phyloP scores from a whole-genome alignment of 169 alveolate genomes.

The Eimeria sp. region DNA sequence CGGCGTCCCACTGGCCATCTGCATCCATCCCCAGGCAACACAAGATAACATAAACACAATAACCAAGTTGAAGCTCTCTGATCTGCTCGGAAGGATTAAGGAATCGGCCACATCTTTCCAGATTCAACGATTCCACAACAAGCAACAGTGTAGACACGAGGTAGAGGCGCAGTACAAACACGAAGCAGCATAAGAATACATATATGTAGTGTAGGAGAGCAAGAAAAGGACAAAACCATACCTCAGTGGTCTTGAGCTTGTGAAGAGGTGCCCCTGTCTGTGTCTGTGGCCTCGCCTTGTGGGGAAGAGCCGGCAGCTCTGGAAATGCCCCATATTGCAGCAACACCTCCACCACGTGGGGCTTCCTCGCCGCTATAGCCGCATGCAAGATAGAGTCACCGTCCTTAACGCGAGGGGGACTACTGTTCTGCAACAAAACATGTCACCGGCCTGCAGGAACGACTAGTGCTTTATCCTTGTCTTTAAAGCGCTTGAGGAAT shows the following conservation, averaged over 20 bases:
- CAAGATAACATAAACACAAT: neutral
- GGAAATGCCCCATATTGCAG: conserved; percentile 83
- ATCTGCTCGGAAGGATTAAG: too few species aligned
- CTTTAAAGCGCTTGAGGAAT: neutral
- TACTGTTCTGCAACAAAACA: conserved; percentile 47
- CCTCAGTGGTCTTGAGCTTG: neutral
- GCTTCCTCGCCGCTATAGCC: conserved; percentile 76
- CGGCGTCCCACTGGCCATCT: conserved; percentile 42
- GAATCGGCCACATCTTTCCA: neutral
- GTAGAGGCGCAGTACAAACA: neutral
- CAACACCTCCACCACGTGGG: conserved; percentile 78
- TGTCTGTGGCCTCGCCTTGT: neutral
- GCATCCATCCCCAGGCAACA: conserved; percentile 17
- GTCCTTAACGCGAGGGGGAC: conserved; percentile 74
- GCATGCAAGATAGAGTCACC: conserved; percentile 77
- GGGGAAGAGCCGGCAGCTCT: conserved; percentile 62
- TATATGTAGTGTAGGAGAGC: neutral
- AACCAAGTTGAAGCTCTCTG: neutral
- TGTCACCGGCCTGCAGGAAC: neutral
- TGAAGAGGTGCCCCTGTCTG: neutral
- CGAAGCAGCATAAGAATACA: neutral
- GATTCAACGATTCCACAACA: neutral
- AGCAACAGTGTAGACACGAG: neutral
- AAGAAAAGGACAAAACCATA: neutral
- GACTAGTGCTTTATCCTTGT: neutral